Percentiles rank a stretch among this genome's conserved stretches.
Conservation (phyloP, 768 basidiomycete species). For the Nidularia pulvinata region DNA sequence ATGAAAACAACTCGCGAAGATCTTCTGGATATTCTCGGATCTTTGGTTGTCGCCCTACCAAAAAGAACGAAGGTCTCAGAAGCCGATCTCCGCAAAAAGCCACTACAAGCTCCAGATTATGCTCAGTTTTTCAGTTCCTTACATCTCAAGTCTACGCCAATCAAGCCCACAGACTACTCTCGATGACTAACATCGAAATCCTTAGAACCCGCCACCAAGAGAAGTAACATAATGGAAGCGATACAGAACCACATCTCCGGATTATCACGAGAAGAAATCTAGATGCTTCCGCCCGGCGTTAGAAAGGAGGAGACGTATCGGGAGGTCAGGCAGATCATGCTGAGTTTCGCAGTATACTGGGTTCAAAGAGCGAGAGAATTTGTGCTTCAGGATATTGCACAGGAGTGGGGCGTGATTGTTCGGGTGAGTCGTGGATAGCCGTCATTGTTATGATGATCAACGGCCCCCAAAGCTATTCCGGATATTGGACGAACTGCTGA, state of each 20-base stretch:
- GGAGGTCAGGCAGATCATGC: conserved; percentile 21
- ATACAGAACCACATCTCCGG: conserved; percentile 6
- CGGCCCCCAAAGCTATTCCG: conserved; percentile 8
- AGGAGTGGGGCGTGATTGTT: too few species aligned
- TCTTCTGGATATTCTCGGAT: too few species aligned
- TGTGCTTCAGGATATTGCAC: conserved; percentile 11
- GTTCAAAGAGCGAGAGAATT: conserved; percentile 11
- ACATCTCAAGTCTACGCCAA: neutral
- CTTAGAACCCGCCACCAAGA: conserved; percentile 4
- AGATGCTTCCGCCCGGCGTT: conserved; percentile 5
- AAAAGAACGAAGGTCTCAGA: too few species aligned
- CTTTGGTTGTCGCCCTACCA: too few species aligned
- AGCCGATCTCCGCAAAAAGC: too few species aligned
- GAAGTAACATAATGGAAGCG: conserved; percentile 14
- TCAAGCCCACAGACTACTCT: neutral
- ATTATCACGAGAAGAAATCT: conserved; percentile 3
- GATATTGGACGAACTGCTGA: conserved; percentile 16
- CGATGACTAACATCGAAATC: neutral
- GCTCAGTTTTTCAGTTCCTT: too few species aligned
- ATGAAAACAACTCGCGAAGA: too few species aligned
- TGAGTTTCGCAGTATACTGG: conserved; percentile 13
- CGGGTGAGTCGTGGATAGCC: too few species aligned
- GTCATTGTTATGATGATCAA: too few species aligned
- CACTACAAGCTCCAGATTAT: too few species aligned
- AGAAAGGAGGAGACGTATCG: conserved; percentile 21